A percentile compares a stretch with the other conserved stretches of the same genome.
Evolutionary conservation across 768 basidiomycete species (phyloP).

Genomic region (Psilocybe sp.): DNA sequence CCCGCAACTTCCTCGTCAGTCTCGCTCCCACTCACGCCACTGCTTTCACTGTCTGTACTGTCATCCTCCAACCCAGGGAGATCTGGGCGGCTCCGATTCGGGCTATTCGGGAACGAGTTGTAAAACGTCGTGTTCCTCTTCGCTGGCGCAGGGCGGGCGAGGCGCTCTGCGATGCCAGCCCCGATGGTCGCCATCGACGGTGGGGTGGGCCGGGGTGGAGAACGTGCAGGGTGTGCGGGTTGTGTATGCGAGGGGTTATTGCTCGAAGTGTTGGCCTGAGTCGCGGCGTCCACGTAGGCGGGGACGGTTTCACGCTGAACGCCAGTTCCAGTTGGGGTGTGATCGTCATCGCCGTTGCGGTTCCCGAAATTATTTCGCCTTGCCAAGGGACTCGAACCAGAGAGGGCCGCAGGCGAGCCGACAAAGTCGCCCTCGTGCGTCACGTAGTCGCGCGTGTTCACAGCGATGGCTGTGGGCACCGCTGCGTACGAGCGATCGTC

Average conservation of each 20-base stretch:
- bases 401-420: no score
- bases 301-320: no score
- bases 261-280: neutral
- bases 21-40: constrained; percentile 12
- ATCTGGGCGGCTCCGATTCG: constrained; percentile 34
- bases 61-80: constrained; percentile 26
- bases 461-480: neutral
- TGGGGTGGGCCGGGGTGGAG: neutral
- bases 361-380: no score
- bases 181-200: neutral
- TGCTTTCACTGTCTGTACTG: constrained; percentile 24
- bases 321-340: no score
- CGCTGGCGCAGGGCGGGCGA: neutral
- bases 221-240: constrained; percentile 1
- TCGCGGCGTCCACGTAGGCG: no score
- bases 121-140: constrained; percentile 45
- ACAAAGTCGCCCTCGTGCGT: no score
- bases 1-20: neutral
- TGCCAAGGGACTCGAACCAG: no score
- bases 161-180: no score
- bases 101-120: constrained; percentile 66
- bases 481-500: neutral
- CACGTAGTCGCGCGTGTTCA: no score
- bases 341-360: no score
- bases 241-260: neutral